Evolutionary conservation across 2,329 filamentous ascomycete species (phyloP).

Genomic region (Colletotrichum sp.): DNA sequence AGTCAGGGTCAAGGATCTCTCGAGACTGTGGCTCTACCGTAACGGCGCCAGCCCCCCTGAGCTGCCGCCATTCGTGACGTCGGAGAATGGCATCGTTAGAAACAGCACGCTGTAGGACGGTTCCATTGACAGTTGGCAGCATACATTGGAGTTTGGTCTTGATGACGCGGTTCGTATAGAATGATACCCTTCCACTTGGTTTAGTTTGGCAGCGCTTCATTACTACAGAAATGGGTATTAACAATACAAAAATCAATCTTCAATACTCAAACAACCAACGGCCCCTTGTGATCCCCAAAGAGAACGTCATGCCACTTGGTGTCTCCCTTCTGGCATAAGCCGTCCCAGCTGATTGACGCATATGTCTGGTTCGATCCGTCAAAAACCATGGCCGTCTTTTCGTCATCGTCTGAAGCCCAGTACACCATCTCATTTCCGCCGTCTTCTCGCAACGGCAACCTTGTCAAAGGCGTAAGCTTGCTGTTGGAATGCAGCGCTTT

Average conservation of each 20-base stretch:
- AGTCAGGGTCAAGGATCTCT: conserved; percentile 64
- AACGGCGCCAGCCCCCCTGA: conserved; percentile 61
- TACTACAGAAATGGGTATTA: not conserved
- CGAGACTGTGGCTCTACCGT: conserved; percentile 66
- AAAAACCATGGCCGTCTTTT: conserved; percentile 24
- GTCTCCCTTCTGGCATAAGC: conserved; percentile 34
- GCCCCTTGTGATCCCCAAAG: conserved; percentile 36
- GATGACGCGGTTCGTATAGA: not conserved
- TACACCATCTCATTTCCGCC: conserved; percentile 25
- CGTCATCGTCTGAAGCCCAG: conserved; percentile 22
- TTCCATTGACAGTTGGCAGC: not conserved
- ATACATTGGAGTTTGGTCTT: not conserved
- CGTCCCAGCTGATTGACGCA: conserved; percentile 33
- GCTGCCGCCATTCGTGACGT: conserved; percentile 36
- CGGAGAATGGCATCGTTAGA: conserved; percentile 41
- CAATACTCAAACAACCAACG: not conserved
- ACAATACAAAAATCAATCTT: not conserved
- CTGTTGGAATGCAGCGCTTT: conserved; percentile 24
- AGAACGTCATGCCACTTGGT: conserved; percentile 36
- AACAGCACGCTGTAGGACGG: conserved; percentile 40
- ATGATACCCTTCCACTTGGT: conserved; percentile 2
- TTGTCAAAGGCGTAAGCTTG: conserved; percentile 25
- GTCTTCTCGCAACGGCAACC: not conserved
- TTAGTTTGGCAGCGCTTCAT: not conserved
- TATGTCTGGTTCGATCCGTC: conserved; percentile 26